These are phyloP conservation scores for Hibiscus trionum DNA, from an alignment of 345 rosid species.

Conservation along the genomic window DNA sequence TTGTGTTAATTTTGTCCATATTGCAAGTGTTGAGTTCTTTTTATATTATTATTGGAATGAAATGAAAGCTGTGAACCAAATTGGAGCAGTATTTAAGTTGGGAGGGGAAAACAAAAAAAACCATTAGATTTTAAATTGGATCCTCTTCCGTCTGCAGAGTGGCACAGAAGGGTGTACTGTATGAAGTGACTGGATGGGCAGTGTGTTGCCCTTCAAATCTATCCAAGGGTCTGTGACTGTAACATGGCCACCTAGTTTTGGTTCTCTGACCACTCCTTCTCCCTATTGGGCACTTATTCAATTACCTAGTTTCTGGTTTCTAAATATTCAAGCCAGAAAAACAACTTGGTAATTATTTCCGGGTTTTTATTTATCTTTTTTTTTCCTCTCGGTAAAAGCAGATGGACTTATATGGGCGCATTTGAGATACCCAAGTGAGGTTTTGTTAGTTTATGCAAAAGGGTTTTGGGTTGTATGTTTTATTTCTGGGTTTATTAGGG, in stretches of 20 bases:
- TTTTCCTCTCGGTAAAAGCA: not conserved
- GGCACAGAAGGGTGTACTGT: slow-evolving; percentile 31
- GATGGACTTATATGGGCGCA: not conserved
- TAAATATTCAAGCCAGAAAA: not conserved
- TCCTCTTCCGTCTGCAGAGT: slow-evolving; percentile 19
- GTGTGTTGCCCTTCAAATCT: slow-evolving; percentile 32
- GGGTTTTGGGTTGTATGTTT: slow-evolving; percentile 3
- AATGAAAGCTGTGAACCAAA: slow-evolving; percentile 27
- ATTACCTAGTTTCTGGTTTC: not conserved
- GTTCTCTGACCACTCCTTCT: not conserved
- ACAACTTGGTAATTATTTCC: slow-evolving; percentile 5
- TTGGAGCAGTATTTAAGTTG: slow-evolving; percentile 20
- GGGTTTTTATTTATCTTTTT: slow-evolving; percentile 5
- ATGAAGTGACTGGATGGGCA: slow-evolving; percentile 43
- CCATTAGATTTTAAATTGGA: slow-evolving; percentile 26
- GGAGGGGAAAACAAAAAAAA: slow-evolving; percentile 7
- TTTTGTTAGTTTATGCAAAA: not conserved
- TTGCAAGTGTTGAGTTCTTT: not conserved
- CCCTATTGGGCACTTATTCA: slow-evolving; percentile 25
- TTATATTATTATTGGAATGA: not conserved
- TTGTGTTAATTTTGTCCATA: not conserved
- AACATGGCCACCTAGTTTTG: slow-evolving; percentile 18
- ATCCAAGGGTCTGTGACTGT: slow-evolving; percentile 26
- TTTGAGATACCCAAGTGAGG: not conserved
- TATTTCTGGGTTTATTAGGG: slow-evolving; percentile 23